These are phyloP conservation scores for Clavariopsis aquatica DNA, from an alignment of 495 filamentous ascomycete species.

Conservation along the genomic window DNA sequence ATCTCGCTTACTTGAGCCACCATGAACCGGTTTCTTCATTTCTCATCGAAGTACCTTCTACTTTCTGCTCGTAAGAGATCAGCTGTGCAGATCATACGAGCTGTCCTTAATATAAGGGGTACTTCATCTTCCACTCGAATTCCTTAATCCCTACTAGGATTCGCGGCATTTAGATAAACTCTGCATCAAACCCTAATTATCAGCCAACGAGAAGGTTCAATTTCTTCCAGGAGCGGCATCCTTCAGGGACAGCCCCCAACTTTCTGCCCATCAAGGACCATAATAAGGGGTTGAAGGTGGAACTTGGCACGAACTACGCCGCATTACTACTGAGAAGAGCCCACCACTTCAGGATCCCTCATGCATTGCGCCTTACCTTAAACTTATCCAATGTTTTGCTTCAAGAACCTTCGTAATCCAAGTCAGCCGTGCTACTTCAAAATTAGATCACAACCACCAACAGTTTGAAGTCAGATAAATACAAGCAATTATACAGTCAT, in stretches of 20 bases:
- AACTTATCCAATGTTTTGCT: not conserved
- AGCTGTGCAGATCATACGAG: too few species aligned
- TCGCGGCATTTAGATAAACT: not conserved
- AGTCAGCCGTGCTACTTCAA: not conserved
- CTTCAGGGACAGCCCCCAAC: not conserved
- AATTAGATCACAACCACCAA: not conserved
- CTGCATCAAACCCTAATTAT: not conserved
- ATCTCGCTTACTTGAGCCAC: too few species aligned
- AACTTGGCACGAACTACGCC: not conserved
- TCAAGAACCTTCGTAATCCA: not conserved
- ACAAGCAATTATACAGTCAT: not conserved
- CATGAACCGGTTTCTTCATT: too few species aligned
- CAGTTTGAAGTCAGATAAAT: not conserved
- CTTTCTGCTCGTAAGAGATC: too few species aligned
- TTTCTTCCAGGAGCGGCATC: not conserved
- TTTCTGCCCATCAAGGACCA: not conserved
- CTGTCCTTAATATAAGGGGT: too few species aligned
- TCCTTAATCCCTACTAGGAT: not conserved
- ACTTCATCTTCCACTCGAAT: too few species aligned
- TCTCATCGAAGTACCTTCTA: too few species aligned
- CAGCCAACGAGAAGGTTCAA: not conserved
- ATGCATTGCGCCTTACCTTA: not conserved
- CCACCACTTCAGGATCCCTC: not conserved
- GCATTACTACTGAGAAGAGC: not conserved
- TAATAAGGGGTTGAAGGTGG: not conserved